Evolutionary conservation across 305 asterid genomes (phyloP), one percentile per base, ranked within the genome.

Genomic region (Caryopteris hybrid): DNA sequence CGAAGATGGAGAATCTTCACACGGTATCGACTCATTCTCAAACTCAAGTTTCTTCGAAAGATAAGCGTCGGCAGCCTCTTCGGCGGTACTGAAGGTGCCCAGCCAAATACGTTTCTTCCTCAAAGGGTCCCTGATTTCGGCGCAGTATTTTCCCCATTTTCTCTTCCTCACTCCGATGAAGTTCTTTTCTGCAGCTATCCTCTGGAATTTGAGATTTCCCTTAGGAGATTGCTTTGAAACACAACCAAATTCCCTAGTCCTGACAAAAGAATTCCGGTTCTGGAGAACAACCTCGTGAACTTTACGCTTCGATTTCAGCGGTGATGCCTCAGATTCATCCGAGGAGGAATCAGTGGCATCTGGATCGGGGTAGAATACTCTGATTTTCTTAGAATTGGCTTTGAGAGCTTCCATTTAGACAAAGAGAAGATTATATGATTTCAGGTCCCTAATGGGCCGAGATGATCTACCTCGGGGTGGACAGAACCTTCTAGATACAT

Each of bases 331-430:
- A 9, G 17, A 11, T 47, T 83, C 88, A 11, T 80, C 80, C 17
- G 88, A 83, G 0, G 88, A 83, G 60, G 83, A 83, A 42, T 80
- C 82, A 18, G 88, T 83, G 61, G 88, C 88, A 72, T 83, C 81
- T 7, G 88, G 85, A 73, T 83, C 88, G 2, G 70, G 23, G 58
- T 74, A 83, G 5, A 61, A 43, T 13, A 83, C 66, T 70, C 71
- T 71, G 47, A 80, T 57, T 66, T 47, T 78, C 50, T 59, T 69
- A 4, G 69, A 46, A 17, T 47, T 42, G 25, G 46, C 6, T 4
- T 50, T 1, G 36, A 45, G 41, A 36, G 64, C 4, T 60, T 45
- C 36, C 79, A 73, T 68, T 7, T 13, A 23, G 5, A n/a, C n/a
- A 0, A 2, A 8, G 1, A 61, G 3, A 45, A 31, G 17, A 43